phyloP scores from a whole-genome alignment of 2,329 filamentous ascomycete genomes.

The Colletotrichum australisinense region DNA sequence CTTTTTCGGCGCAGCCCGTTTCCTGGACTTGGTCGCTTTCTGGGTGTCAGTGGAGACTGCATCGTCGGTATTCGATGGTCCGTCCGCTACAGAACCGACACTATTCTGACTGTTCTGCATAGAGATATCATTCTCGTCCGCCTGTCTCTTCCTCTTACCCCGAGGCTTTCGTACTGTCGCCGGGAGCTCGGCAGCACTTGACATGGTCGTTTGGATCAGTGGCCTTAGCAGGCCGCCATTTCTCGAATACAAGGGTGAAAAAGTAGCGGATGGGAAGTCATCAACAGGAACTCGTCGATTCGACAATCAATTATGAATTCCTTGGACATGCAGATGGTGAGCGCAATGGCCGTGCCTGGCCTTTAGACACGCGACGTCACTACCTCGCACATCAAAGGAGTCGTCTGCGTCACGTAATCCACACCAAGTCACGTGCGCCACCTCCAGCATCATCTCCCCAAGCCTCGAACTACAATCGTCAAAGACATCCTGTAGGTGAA shows the following conservation, averaged over 20 bases:
- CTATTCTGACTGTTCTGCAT: neutral
- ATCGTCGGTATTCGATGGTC: neutral
- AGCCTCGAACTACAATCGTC: neutral
- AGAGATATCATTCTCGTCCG: slow-evolving; percentile 19
- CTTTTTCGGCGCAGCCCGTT: slow-evolving; percentile 30
- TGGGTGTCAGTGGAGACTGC: neutral
- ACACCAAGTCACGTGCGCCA: slow-evolving; percentile 51
- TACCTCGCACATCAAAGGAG: neutral
- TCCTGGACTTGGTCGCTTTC: slow-evolving; percentile 9
- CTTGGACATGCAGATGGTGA: neutral
- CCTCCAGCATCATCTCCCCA: neutral
- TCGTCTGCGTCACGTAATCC: slow-evolving; percentile 45
- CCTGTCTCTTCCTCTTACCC: slow-evolving; percentile 33
- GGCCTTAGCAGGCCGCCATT: neutral
- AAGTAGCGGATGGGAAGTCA: neutral
- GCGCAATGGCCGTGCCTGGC: neutral
- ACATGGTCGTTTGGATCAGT: neutral
- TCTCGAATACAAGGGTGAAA: neutral
- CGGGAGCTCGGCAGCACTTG: neutral
- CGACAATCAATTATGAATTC: no score
- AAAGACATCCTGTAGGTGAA: no score
- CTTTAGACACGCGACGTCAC: slow-evolving; percentile 3
- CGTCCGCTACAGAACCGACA: neutral
- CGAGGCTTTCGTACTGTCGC: slow-evolving; percentile 7
- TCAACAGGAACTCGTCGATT: no score